A percentile compares a stretch with the other conserved stretches of the same genome.
phyloP scores from a whole-genome alignment of 768 basidiomycete genomes.

The Pleurotus cornucopiae region DNA sequence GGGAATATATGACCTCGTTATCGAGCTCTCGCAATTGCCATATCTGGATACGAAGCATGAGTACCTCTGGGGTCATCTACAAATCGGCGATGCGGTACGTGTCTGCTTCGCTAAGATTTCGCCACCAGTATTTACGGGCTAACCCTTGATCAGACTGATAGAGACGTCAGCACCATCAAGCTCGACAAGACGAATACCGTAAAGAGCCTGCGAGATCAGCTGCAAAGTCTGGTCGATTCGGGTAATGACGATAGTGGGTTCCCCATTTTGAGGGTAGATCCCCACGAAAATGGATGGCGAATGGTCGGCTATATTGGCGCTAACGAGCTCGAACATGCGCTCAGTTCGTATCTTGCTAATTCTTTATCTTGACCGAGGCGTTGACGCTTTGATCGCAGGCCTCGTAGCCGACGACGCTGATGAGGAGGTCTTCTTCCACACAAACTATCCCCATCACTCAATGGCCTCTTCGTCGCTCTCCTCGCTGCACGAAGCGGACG shows the following conservation, averaged over 20 bases:
- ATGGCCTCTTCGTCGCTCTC: constrained; percentile 55
- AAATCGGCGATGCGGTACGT: constrained; percentile 77
- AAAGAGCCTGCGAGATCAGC: constrained; percentile 63
- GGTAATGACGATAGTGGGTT: constrained; percentile 82
- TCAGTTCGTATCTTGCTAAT: constrained; percentile 49
- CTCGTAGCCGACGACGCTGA: constrained; percentile 74
- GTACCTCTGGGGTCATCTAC: constrained; percentile 78
- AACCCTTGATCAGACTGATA: constrained; percentile 48
- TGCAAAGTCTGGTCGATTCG: constrained; percentile 50
- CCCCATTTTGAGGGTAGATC: constrained; percentile 66
- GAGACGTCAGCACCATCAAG: constrained; percentile 65
- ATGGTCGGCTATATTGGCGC: constrained; percentile 89
- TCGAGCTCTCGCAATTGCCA: constrained; percentile 85
- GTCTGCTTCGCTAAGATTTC: neutral
- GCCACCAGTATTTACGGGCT: neutral
- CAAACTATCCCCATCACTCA: constrained; percentile 34
- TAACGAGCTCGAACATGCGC: constrained; percentile 91
- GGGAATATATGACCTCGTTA: constrained; percentile 96
- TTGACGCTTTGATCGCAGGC: constrained; percentile 31
- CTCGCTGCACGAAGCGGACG: constrained; percentile 45
- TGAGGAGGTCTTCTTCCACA: constrained; percentile 61
- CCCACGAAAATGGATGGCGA: constrained; percentile 41
- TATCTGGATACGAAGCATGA: constrained; percentile 91
- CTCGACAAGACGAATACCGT: constrained; percentile 77
- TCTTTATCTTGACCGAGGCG: neutral